phyloP scores from a whole-genome alignment of 73 alveolate species.

The Symbiodinium pilosum region DNA sequence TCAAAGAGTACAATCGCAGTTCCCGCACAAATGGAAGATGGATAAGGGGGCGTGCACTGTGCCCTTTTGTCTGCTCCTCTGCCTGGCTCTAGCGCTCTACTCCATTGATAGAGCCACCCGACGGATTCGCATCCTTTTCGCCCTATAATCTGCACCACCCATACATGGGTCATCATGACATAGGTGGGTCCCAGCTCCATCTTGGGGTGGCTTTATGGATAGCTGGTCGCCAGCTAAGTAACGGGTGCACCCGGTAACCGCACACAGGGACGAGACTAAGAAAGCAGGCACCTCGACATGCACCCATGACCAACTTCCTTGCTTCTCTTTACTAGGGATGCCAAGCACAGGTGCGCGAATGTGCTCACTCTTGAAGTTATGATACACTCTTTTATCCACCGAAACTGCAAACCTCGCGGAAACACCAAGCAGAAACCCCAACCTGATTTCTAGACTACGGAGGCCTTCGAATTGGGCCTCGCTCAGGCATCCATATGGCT shows the following conservation, averaged over 20 bases:
- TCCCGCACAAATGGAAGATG: no score
- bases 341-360: background rate
- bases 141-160: no score
- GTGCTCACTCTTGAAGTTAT: background rate
- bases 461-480: no score
- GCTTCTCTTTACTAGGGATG: background rate
- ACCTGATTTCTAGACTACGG: background rate
- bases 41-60: no score
- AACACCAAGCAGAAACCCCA: background rate
- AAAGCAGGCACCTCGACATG: no score
- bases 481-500: no score
- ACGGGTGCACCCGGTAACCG: background rate
- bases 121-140: background rate
- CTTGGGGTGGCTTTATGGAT: background rate
- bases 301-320: no score
- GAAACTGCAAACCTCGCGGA: background rate
- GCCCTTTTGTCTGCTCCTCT: background rate
- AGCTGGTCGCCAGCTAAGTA: background rate
- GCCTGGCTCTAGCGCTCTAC: background rate
- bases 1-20: no score
- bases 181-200: no score
- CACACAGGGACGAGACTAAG: background rate
- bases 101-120: constrained; percentile 12
- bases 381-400: background rate
- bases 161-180: no score